A percentile compares a stretch with the other conserved stretches of the same genome.
Conservation (phyloP, 2,329 filamentous ascomycete species). For the Septoria petroselini region DNA sequence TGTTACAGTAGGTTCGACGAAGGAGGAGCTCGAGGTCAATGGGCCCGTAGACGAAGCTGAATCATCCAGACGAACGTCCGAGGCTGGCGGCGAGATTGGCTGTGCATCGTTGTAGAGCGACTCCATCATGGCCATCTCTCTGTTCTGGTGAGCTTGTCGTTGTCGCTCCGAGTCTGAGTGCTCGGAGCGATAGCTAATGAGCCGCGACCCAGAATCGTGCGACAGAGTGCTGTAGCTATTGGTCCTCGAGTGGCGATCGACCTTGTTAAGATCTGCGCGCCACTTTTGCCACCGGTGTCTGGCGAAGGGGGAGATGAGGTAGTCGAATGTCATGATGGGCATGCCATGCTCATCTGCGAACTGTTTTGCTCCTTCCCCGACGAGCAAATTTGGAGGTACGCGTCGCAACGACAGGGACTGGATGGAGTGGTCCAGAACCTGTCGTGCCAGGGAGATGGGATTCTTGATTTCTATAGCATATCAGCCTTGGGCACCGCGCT, state of each 20-base stretch:
- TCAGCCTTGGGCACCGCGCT: slow-evolving; percentile 17
- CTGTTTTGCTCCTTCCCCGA: slow-evolving; percentile 78
- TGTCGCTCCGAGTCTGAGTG: slow-evolving; percentile 27
- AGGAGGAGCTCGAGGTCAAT: slow-evolving; percentile 8
- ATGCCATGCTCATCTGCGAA: slow-evolving; percentile 81
- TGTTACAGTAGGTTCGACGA: background rate
- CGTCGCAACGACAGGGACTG: slow-evolving; percentile 76
- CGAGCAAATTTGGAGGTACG: slow-evolving; percentile 88
- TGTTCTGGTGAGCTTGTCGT: slow-evolving; percentile 36
- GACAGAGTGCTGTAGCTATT: slow-evolving; percentile 18
- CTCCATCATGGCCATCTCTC: slow-evolving; percentile 38
- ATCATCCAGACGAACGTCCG: slow-evolving; percentile 23
- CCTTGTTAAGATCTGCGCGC: slow-evolving; percentile 65
- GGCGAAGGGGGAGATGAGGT: slow-evolving; percentile 75
- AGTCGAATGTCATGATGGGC: slow-evolving; percentile 67
- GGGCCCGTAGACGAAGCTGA: slow-evolving; percentile 26
- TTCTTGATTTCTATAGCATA: slow-evolving; percentile 73
- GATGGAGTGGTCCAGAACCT: slow-evolving; percentile 74
- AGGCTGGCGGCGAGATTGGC: slow-evolving; percentile 36
- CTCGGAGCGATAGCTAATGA: slow-evolving; percentile 10
- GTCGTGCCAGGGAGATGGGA: slow-evolving; percentile 80
- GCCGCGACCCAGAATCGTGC: slow-evolving; percentile 26
- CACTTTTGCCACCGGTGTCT: slow-evolving; percentile 76
- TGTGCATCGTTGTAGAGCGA: slow-evolving; percentile 38
- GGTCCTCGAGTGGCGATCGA: slow-evolving; percentile 48